Conservation (phyloP, 257 asterid genomes). For the Cynanchum wilfordii region DNA sequence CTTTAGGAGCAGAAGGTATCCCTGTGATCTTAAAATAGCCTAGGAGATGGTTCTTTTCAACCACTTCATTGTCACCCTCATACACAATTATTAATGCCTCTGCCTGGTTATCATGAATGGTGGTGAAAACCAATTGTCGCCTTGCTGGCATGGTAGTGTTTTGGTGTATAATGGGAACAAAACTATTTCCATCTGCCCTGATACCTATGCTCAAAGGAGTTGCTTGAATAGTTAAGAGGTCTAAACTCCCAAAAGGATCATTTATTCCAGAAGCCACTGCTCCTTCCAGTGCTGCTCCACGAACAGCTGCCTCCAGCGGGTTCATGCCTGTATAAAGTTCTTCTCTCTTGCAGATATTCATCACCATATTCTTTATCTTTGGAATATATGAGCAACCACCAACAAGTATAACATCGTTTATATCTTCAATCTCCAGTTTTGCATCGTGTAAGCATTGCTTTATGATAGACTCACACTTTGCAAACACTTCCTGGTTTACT, state of each 20-base stretch:
- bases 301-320: slow-evolving; percentile 74
- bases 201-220: slow-evolving; percentile 68
- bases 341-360: slow-evolving; percentile 33
- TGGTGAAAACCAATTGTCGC: slow-evolving; percentile 56
- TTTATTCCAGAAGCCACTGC: slow-evolving; percentile 73
- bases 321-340: slow-evolving; percentile 45
- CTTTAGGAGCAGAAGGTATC: slow-evolving; percentile 69
- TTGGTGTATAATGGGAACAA: slow-evolving; percentile 51
- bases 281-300: slow-evolving; percentile 87
- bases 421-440: slow-evolving; percentile 41
- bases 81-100: slow-evolving; percentile 73
- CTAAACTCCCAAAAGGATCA: slow-evolving; percentile 73
- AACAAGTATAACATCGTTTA: slow-evolving; percentile 62
- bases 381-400: slow-evolving; percentile 87
- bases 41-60: slow-evolving; percentile 60
- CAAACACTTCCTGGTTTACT: slow-evolving; percentile 51
- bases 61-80: slow-evolving; percentile 49
- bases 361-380: slow-evolving; percentile 31
- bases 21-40: slow-evolving; percentile 68
- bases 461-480: slow-evolving; percentile 49
- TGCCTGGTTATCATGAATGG: slow-evolving; percentile 56
- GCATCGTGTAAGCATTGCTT: slow-evolving; percentile 51
- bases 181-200: slow-evolving; percentile 48
- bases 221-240: slow-evolving; percentile 65
- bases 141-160: slow-evolving; percentile 63